Evolutionary conservation across 1,284 basidiomycete genomes (phyloP).

Genomic region (Sanguinoderma infundibulare): DNA sequence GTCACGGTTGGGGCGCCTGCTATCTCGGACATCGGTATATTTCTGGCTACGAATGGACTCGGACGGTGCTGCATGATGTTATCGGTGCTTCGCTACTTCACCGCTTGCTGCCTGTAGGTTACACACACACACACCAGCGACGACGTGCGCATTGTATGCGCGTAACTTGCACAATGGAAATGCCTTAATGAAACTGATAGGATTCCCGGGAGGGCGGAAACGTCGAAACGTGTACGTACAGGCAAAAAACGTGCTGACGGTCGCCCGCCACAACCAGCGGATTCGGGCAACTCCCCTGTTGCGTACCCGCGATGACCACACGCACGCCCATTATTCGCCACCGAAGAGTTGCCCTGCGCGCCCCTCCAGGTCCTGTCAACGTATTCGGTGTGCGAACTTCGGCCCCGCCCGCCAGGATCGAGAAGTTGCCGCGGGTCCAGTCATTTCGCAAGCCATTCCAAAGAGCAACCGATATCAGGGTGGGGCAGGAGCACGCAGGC

Average conservation of each 20-base stretch:
- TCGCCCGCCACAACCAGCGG: too few species aligned
- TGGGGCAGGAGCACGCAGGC: not conserved
- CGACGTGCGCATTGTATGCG: not conserved
- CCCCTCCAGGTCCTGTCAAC: too few species aligned
- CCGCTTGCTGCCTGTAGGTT: not conserved
- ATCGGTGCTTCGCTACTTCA: not conserved
- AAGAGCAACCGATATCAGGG: not conserved
- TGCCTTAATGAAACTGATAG: not conserved
- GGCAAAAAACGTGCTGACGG: too few species aligned
- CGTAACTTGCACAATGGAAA: conserved; percentile 2
- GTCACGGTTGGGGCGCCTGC: not conserved
- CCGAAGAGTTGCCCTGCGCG: not conserved
- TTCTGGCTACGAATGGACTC: too few species aligned
- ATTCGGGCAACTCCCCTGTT: not conserved
- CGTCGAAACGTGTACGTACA: too few species aligned
- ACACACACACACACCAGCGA: too few species aligned
- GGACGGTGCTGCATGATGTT: not conserved
- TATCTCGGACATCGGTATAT: not conserved
- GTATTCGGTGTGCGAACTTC: too few species aligned
- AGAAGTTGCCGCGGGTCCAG: not conserved
- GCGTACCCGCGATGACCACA: not conserved
- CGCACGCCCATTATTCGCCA: too few species aligned
- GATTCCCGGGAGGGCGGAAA: not conserved
- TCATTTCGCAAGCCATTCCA: not conserved
- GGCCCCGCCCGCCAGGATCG: too few species aligned